Evolutionary conservation across 1,284 basidiomycete genomes (phyloP).

Genomic region (Moesziomyces globuligerus): DNA sequence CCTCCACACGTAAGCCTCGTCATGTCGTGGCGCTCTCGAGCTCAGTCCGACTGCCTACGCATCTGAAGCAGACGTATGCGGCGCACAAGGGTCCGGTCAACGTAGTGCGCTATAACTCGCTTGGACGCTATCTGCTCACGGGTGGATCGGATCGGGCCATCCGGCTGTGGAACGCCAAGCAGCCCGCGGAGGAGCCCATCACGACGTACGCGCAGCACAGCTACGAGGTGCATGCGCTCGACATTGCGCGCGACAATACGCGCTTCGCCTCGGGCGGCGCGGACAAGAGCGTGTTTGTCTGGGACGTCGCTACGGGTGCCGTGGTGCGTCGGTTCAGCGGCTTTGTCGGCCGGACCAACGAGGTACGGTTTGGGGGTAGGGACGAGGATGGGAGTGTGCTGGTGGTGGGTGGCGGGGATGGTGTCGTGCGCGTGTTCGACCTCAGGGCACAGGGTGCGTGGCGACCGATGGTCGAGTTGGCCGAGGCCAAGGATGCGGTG

Average conservation of each 20-base stretch:
- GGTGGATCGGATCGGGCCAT: constrained; percentile 91
- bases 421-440: constrained; percentile 59
- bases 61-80: constrained; percentile 21
- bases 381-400: constrained; percentile 48
- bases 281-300: constrained; percentile 89
- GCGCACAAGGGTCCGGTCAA: constrained; percentile 66
- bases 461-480: constrained; percentile 83
- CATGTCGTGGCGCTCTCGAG: constrained; percentile 36
- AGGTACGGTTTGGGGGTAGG: constrained; percentile 76
- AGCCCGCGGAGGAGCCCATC: constrained; percentile 72
- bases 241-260: constrained; percentile 88
- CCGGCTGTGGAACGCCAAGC: constrained; percentile 86
- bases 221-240: constrained; percentile 89
- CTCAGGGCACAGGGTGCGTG: constrained; percentile 72
- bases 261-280: constrained; percentile 93
- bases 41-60: constrained; percentile 32
- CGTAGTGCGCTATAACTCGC: constrained; percentile 67
- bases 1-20: constrained; percentile 7
- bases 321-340: constrained; percentile 84
- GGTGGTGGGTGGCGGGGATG: constrained; percentile 54
- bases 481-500: constrained; percentile 89
- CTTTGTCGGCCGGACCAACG: constrained; percentile 88
- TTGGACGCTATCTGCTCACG: constrained; percentile 84
- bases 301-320: constrained; percentile 90
- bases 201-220: constrained; percentile 89